These are phyloP conservation scores for Raddia distichophylla DNA, from an alignment of 176 grass and related monocot genomes.

Conservation along the genomic window DNA sequence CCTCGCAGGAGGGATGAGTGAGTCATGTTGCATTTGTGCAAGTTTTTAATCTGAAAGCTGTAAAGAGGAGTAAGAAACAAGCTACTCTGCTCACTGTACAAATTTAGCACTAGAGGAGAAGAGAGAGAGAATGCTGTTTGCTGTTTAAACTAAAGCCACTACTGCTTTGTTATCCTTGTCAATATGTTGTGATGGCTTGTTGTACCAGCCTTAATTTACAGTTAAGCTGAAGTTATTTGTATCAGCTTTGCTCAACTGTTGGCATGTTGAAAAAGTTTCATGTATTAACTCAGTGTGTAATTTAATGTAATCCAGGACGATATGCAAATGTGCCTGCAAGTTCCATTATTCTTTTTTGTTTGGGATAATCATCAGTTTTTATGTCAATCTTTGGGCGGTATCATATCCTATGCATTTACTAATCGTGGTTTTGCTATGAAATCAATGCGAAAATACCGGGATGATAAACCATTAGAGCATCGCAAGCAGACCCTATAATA, in stretches of 20 bases:
- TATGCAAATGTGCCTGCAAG: neutral
- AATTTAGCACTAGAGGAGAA: slow-evolving; percentile 61
- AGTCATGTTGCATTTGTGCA: slow-evolving; percentile 15
- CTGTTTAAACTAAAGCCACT: slow-evolving; percentile 42
- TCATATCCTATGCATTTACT: too few species aligned
- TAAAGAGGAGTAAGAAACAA: slow-evolving; percentile 53
- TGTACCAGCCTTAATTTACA: slow-evolving; percentile 44
- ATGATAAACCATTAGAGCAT: too few species aligned
- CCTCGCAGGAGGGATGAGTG: slow-evolving; percentile 30
- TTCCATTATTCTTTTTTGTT: neutral
- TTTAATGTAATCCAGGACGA: slow-evolving; percentile 35
- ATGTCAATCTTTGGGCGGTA: too few species aligned
- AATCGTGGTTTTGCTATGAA: too few species aligned
- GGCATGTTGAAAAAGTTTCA: slow-evolving; percentile 7
- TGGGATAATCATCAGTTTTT: neutral
- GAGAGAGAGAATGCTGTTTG: slow-evolving; percentile 45
- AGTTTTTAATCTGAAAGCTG: slow-evolving; percentile 48
- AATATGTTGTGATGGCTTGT: slow-evolving; percentile 34
- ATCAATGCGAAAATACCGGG: too few species aligned
- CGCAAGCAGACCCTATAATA: too few species aligned
- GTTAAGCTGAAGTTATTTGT: slow-evolving; percentile 59
- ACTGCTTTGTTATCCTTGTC: slow-evolving; percentile 24
- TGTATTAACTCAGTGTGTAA: slow-evolving; percentile 40
- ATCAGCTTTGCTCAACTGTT: slow-evolving; percentile 58
- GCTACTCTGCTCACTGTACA: slow-evolving; percentile 60